Evolutionary conservation across 345 rosid species (phyloP).

Genomic region (Iberis pinnata): DNA sequence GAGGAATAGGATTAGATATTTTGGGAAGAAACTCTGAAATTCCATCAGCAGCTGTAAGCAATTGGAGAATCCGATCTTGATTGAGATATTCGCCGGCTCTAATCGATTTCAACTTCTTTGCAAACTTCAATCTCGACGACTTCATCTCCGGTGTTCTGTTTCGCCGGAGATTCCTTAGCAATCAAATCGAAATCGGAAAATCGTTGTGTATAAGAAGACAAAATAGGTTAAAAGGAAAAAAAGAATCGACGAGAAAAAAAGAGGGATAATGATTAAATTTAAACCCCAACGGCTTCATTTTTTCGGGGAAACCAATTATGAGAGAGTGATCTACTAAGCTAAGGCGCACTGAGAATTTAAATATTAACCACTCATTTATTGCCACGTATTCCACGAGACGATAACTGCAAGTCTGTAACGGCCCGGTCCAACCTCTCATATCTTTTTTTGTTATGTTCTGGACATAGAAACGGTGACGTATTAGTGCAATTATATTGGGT

Average conservation of each 20-base stretch:
- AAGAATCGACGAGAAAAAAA: too few species aligned
- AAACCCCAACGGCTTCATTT: conserved; percentile 64
- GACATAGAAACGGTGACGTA: too few species aligned
- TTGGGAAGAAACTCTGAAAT: conserved; percentile 36
- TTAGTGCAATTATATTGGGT: too few species aligned
- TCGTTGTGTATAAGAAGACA: background rate
- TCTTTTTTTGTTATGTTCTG: too few species aligned
- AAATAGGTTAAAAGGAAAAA: conserved; percentile 11
- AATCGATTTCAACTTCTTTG: conserved; percentile 57
- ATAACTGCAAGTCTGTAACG: too few species aligned
- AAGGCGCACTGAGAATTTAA: background rate
- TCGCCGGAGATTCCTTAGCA: too few species aligned
- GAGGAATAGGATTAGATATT: conserved; percentile 26
- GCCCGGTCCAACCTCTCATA: too few species aligned
- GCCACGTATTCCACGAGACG: too few species aligned
- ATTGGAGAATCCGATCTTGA: conserved; percentile 57
- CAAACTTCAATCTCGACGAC: conserved; percentile 63
- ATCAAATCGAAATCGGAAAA: background rate
- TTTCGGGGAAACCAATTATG: conserved; percentile 16
- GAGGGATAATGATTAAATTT: conserved; percentile 12
- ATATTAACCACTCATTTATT: too few species aligned
- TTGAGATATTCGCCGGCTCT: conserved; percentile 56
- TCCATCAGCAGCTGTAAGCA: conserved; percentile 49
- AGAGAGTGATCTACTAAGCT: background rate
- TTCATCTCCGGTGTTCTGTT: conserved; percentile 42